Evolutionary conservation across 1,139 yeast species (phyloP).

Genomic region (Hanseniaspora gamundiae): DNA sequence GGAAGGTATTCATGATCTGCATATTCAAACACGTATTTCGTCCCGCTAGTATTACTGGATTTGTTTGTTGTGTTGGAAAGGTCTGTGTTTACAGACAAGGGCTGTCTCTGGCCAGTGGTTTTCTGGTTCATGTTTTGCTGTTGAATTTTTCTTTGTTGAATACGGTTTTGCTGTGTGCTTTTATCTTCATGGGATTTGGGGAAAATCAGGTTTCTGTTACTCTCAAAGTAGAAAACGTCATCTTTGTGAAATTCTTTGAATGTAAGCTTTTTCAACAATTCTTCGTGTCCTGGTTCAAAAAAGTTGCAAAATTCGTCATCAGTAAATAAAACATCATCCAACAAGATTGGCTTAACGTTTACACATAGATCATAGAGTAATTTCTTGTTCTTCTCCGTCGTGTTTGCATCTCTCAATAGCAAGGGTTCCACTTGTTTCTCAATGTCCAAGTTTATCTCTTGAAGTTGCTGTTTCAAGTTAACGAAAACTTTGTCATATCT

Average conservation of each 20-base stretch:
- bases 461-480: constrained; percentile 12
- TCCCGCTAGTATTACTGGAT: neutral
- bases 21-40: constrained; percentile 2
- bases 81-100: neutral
- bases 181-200: neutral
- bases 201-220: constrained; percentile 3
- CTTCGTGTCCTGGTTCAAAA: constrained; percentile 1
- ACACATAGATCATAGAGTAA: constrained; percentile 6
- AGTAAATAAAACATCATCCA: constrained; percentile 5
- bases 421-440: constrained; percentile 4
- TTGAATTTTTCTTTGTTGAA: neutral
- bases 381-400: neutral
- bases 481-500: constrained; percentile 31
- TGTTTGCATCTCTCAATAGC: constrained; percentile 1
- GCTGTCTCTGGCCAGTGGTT: neutral
- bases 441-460: constrained; percentile 2
- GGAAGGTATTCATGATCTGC: constrained; percentile 1
- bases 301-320: constrained; percentile 6
- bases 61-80: constrained; percentile 1
- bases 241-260: neutral
- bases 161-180: no score
- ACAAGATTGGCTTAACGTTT: constrained; percentile 1
- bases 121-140: neutral
- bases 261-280: neutral
- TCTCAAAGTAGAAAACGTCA: constrained; percentile 2